Base-by-base conservation (phyloP, 129 eudicot species). In the Sambucus nigra region DNA sequence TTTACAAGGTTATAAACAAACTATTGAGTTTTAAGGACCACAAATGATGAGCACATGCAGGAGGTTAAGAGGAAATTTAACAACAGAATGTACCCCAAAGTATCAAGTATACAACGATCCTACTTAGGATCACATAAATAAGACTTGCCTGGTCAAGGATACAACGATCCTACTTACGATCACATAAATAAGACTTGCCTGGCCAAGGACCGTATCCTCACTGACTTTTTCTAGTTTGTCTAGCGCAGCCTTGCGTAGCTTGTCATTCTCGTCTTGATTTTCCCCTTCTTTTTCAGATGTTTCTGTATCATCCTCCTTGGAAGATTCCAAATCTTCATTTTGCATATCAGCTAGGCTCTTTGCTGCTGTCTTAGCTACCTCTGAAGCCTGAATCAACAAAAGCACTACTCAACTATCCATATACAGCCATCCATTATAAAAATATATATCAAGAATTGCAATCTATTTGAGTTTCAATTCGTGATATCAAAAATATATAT, bases 141-240 rank as follows among this genome's bases (percentile, higher is more conserved):
- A n/a, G n/a, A n/a, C n/a, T n/a, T n/a, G n/a, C n/a, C n/a, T n/a
- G n/a, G n/a, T 51, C 56, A 51, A 10, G 53, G 5, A 48, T 14
- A 48, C 27, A 48, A 12, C 55, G 6, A 24, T 47, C 24, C 16
- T 17, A 52, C 26, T 24, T 41, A 21, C 14, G 23, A 24, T 26
- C 25, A 46, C 5, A 31, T n/a, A n/a, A 23, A 14, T 19, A 35
- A 28, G 61, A 67, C 83, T 68, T 76, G 69, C 98, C 94, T 89
- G 95, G 80, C 95, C 84, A 74, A 89, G 79, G 20, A 84, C 42
- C 16, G 95, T 69, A 64, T 85, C 98, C 65, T 75, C 95, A n/a
- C 98, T 76, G 47, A 95, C 98, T 46, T 79, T 75, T 64, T 84
- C 98, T 39, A 89, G 80, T 63, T 52, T 85, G 23, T 78, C 88